Percentiles rank a stretch among this genome's conserved stretches.
Conservation (phyloP, 805 yeast species). For the Teunomyces kruisii region DNA sequence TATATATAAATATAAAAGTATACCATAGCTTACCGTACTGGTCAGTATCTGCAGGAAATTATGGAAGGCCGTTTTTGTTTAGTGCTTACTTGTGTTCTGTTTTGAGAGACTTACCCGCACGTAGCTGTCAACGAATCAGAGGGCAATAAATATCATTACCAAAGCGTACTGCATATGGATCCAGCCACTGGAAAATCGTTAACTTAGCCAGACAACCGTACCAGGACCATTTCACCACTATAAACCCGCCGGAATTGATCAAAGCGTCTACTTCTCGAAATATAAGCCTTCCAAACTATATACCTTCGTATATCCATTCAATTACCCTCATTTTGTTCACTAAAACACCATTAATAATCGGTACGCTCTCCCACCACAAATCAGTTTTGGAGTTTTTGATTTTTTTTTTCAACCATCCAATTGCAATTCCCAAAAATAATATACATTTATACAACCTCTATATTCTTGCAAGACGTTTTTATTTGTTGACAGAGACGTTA, state of each 20-base stretch:
- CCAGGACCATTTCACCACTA: no score
- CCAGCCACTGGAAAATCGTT: not conserved
- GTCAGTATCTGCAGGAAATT: no score
- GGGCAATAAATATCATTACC: conserved; percentile 1
- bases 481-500: conserved; percentile 3
- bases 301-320: no score
- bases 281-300: no score
- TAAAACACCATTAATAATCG: not conserved
- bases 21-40: no score
- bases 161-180: not conserved
- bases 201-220: not conserved
- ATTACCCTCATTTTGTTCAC: not conserved
- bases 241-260: not conserved
- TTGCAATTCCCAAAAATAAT: conserved; percentile 5
- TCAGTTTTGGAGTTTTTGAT: conserved; percentile 2
- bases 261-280: not conserved
- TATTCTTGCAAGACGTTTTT: conserved; percentile 2
- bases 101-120: not conserved
- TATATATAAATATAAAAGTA: no score
- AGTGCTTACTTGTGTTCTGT: no score
- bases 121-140: conserved; percentile 2
- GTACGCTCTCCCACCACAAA: not conserved
- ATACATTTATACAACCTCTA: conserved; percentile 4
- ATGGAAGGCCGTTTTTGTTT: no score
- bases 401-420: conserved; percentile 5